These are phyloP conservation scores for Psilocybe mexicana DNA, from an alignment of 1,284 basidiomycete genomes.

Conservation along the genomic window DNA sequence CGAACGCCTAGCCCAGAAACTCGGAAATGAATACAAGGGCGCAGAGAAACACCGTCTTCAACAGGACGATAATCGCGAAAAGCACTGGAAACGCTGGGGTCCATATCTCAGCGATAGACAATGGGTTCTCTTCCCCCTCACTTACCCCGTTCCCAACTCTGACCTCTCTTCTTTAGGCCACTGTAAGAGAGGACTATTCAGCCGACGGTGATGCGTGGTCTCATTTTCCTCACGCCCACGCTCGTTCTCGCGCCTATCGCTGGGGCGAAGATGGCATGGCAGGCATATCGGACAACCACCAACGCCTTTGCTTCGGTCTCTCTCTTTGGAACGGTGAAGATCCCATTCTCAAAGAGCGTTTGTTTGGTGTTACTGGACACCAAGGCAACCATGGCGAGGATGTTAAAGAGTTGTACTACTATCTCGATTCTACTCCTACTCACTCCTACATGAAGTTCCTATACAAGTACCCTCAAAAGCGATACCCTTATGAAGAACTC, in stretches of 20 bases:
- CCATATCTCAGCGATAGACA: constrained; percentile 96
- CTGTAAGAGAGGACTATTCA: constrained; percentile 98
- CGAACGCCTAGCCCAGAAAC: constrained; percentile 56
- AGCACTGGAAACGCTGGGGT: constrained; percentile 99
- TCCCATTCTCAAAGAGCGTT: constrained; percentile 92
- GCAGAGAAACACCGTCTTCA: constrained; percentile 72
- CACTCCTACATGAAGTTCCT: constrained; percentile 99
- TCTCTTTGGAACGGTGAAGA: constrained; percentile 96
- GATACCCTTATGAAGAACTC: constrained; percentile 93
- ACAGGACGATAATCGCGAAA: constrained; percentile 63
- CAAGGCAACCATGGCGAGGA: constrained; percentile 99
- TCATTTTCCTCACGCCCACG: constrained; percentile 95
- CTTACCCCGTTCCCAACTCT: neutral
- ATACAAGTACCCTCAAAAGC: constrained; percentile 95
- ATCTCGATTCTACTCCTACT: constrained; percentile 96
- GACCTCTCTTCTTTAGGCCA: constrained; percentile 59
- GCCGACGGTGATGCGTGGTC: constrained; percentile 96
- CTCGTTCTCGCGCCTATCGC: constrained; percentile 91
- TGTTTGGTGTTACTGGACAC: constrained; percentile 94
- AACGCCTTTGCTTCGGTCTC: constrained; percentile 87
- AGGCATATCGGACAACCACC: constrained; percentile 96
- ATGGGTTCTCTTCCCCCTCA: constrained; percentile 68
- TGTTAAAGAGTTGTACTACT: constrained; percentile 98
- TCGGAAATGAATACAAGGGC: constrained; percentile 64
- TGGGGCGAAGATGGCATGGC: constrained; percentile 99